A percentile compares a stretch with the other conserved stretches of the same genome.
phyloP scores from a whole-genome alignment of 805 yeast genomes.

The Ogataea paradorogensis region DNA sequence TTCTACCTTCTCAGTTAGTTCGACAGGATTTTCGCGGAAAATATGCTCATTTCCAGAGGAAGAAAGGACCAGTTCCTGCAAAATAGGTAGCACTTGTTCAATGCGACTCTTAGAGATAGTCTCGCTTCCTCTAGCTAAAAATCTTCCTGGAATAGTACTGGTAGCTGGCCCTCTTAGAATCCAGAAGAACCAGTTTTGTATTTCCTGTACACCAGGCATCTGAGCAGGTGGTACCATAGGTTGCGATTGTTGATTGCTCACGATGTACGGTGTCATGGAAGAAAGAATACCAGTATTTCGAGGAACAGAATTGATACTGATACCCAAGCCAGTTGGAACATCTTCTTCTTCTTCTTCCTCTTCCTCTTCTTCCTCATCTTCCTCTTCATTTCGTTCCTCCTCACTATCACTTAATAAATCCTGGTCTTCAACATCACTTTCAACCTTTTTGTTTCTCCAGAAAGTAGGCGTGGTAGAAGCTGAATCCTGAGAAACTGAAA shows the following conservation, averaged over 20 bases:
- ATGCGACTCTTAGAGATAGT: constrained; percentile 22
- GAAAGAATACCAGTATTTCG: constrained; percentile 9
- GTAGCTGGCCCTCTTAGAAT: constrained; percentile 62
- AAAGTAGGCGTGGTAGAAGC: constrained; percentile 26
- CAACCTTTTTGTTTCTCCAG: constrained; percentile 15
- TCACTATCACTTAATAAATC: constrained; percentile 33
- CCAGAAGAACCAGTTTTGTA: constrained; percentile 65
- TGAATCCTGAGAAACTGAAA: constrained; percentile 7
- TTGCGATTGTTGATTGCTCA: constrained; percentile 25
- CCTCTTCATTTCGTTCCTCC: constrained; percentile 19
- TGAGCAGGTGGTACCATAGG: constrained; percentile 8
- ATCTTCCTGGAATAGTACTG: constrained; percentile 55
- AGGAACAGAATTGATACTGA: constrained; percentile 2
- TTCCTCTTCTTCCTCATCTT: constrained; percentile 16
- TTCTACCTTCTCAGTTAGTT: constrained; percentile 23
- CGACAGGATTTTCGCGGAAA: constrained; percentile 23
- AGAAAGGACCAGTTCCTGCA: constrained; percentile 30
- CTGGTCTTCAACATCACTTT: constrained; percentile 9
- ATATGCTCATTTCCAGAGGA: constrained; percentile 21
- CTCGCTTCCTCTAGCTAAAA: constrained; percentile 39
- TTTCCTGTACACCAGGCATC: constrained; percentile 26
- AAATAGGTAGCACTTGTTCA: constrained; percentile 27
- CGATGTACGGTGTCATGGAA: constrained; percentile 37
- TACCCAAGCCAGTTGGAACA: constrained; percentile 14
- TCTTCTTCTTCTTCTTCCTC: constrained; percentile 18